Percentiles rank a stretch among this genome's conserved stretches.
These are phyloP conservation scores for Sporothrix sp. DNA, from an alignment of 2,329 filamentous ascomycete species.

Conservation along the genomic window DNA sequence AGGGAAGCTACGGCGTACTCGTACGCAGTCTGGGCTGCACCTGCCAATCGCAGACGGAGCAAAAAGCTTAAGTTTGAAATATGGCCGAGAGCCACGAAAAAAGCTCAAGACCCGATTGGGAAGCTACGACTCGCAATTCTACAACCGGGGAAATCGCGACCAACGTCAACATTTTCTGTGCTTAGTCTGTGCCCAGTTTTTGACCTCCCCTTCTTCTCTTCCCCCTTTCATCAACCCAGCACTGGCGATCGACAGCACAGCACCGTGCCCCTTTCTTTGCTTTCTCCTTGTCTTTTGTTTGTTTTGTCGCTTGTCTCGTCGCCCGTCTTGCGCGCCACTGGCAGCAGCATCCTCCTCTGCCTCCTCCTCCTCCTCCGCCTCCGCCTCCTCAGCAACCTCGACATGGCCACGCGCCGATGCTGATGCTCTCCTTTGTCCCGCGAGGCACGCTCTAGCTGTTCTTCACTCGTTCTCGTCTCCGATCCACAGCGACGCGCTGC, in stretches of 20 bases:
- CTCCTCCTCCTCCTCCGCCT: background rate
- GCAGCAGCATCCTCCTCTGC: too few species aligned
- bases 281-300: too few species aligned
- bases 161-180: conserved; percentile 9
- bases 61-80: background rate
- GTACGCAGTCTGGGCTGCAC: background rate
- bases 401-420: conserved; percentile 8
- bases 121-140: background rate
- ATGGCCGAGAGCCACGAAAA: background rate
- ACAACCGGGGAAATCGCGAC: background rate
- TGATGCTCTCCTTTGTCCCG: conserved; percentile 3
- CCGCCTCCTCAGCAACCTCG: background rate
- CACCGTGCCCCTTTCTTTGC: conserved; percentile 1
- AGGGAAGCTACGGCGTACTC: background rate
- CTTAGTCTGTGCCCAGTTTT: conserved; percentile 4
- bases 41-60: background rate
- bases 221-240: conserved; percentile 2
- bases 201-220: background rate
- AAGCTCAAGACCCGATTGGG: background rate
- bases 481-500: background rate
- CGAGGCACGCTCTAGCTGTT: background rate
- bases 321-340: too few species aligned
- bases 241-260: conserved; percentile 11
- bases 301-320: background rate
- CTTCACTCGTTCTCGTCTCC: background rate